Conservation (phyloP, 2,329 filamentous ascomycete genomes). For the Blastomyces parvus region DNA sequence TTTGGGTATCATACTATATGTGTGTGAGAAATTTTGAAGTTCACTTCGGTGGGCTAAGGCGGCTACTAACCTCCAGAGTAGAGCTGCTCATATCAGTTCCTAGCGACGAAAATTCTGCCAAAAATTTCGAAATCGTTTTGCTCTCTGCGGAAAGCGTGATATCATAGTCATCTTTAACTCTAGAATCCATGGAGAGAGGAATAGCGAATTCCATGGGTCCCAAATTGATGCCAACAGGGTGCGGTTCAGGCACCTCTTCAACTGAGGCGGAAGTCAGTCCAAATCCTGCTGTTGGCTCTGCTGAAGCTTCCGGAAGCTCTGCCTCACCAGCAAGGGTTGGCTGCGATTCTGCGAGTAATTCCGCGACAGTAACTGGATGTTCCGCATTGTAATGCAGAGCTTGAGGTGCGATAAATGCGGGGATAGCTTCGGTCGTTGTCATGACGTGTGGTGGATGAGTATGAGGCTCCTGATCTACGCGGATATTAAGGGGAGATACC, state of each 20-base stretch:
- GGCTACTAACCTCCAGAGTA: background rate
- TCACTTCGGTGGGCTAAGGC: background rate
- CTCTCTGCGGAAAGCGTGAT: constrained; percentile 24
- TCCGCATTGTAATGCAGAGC: constrained; percentile 20
- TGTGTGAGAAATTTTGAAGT: constrained; percentile 13
- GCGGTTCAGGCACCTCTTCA: constrained; percentile 17
- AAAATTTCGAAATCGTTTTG: constrained; percentile 24
- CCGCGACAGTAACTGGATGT: constrained; percentile 5
- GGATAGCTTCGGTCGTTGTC: constrained; percentile 17
- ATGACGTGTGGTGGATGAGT: constrained; percentile 15
- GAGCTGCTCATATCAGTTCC: background rate
- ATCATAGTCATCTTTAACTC: constrained; percentile 36
- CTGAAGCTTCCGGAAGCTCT: constrained; percentile 4
- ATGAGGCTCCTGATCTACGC: constrained; percentile 24
- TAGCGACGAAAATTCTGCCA: constrained; percentile 13
- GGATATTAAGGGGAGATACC: constrained; percentile 29
- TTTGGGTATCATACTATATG: constrained; percentile 20
- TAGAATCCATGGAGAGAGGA: constrained; percentile 36
- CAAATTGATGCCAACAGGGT: constrained; percentile 28
- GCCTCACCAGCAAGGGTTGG: constrained; percentile 1
- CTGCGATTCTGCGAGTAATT: constrained; percentile 8
- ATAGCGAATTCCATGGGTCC: constrained; percentile 34
- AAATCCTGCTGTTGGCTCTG: constrained; percentile 4
- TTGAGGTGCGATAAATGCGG: constrained; percentile 22
- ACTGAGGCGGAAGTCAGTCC: constrained; percentile 1